These are phyloP conservation scores for Suhomyces pyralidae DNA, from an alignment of 805 yeast species.

Conservation along the genomic window DNA sequence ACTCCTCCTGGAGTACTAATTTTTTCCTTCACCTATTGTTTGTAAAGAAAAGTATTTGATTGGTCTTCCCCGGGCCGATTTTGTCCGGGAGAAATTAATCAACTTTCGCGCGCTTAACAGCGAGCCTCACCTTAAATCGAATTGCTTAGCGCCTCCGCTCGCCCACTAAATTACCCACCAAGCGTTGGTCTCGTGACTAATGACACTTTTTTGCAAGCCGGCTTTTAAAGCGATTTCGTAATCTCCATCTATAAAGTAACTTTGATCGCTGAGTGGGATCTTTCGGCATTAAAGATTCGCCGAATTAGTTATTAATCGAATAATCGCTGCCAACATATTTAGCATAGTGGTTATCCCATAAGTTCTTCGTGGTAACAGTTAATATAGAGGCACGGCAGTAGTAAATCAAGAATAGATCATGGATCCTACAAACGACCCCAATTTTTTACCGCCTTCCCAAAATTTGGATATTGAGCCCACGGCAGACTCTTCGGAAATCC, in stretches of 20 bases:
- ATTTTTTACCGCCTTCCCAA: slow-evolving; percentile 81
- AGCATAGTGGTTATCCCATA: neutral
- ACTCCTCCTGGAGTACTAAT: neutral
- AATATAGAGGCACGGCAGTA: neutral
- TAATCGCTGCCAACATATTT: neutral
- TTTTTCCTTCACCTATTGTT: neutral
- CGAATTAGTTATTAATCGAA: neutral
- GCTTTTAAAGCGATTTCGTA: neutral
- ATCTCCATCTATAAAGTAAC: neutral
- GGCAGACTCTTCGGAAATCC: slow-evolving; percentile 66
- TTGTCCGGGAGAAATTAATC: neutral
- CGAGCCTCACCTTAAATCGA: neutral
- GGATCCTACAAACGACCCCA: slow-evolving; percentile 94
- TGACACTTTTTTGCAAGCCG: neutral
- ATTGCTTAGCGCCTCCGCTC: neutral
- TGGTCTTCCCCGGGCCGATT: neutral
- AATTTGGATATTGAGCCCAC: slow-evolving; percentile 59
- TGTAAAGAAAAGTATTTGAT: neutral
- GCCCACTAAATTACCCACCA: neutral
- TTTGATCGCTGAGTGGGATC: neutral
- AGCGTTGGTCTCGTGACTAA: neutral
- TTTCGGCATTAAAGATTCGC: neutral
- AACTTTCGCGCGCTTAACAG: neutral
- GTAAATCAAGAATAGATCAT: slow-evolving; percentile 29
- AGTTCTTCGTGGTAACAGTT: neutral